A percentile compares a stretch with the other conserved stretches of the same genome.
Conservation (phyloP, 2,329 filamentous ascomycete genomes). For the Teratosphaeria epicoccoides region DNA sequence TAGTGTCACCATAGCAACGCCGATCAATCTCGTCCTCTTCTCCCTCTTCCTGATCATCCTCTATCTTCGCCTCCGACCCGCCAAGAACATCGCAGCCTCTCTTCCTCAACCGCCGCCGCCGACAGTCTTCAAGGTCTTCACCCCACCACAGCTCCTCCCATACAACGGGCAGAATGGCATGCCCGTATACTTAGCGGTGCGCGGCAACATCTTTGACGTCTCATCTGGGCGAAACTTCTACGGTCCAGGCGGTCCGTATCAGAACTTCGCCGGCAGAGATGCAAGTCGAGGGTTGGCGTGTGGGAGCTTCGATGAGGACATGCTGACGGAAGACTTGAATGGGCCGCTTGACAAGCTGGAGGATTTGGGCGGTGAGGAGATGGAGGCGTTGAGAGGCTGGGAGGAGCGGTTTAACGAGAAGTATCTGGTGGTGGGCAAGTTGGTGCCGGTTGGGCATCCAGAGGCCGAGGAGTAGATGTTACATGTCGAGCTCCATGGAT, state of each 20-base stretch:
- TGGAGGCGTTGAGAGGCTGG: constrained; percentile 80
- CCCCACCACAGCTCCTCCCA: constrained; percentile 68
- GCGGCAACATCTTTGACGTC: constrained; percentile 86
- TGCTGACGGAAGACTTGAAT: constrained; percentile 85
- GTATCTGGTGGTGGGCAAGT: constrained; percentile 83
- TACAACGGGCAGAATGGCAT: constrained; percentile 65
- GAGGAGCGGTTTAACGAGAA: constrained; percentile 89
- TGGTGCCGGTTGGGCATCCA: constrained; percentile 49
- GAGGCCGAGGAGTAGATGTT: not conserved
- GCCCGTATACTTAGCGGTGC: constrained; percentile 84
- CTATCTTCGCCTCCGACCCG: constrained; percentile 50
- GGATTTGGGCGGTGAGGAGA: constrained; percentile 61
- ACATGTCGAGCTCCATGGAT: not conserved
- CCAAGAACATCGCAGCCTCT: constrained; percentile 29
- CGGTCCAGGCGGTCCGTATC: constrained; percentile 86
- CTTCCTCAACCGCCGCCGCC: constrained; percentile 52
- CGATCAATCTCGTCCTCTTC: constrained; percentile 52
- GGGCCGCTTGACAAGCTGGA: constrained; percentile 68
- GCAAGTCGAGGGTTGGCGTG: constrained; percentile 78
- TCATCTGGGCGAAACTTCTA: constrained; percentile 83
- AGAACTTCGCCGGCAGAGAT: constrained; percentile 91
- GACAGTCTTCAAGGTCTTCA: constrained; percentile 79
- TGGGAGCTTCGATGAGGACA: constrained; percentile 87
- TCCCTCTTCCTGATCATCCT: constrained; percentile 46
- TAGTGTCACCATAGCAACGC: constrained; percentile 46